Base-by-base conservation (phyloP, 2,329 filamentous ascomycete genomes). In the Trichoderma atroviride region DNA sequence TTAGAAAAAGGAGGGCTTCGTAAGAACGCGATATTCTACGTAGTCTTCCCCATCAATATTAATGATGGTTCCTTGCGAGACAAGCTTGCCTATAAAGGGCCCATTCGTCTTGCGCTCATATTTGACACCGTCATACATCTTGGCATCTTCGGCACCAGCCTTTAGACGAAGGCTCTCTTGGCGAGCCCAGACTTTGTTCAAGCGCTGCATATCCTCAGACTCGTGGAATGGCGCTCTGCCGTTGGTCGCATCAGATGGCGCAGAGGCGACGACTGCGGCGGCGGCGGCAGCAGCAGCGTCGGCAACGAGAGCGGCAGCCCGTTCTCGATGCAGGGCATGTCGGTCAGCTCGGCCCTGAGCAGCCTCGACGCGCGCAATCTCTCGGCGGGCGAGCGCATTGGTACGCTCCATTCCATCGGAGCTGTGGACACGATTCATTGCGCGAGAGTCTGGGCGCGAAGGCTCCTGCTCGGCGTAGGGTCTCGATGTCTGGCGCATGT, bases 41-140 rank as follows among this genome's bases (percentile, higher is more conserved):
- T 88, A 91, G 71, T 90, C 88, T 75, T 90, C 88, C 27, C 88
- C 88, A 70, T 90, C 87, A 70, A 91, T 90, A 59, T 81, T 89
- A 73, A 90, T 84, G 27, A 90, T 87, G 11, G 84, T 85, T 5
- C 88, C 86, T 70, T 87, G 84, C 58, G 86, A 88, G 35, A 89
- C 87, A n/a, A 90, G 83, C 75, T 89, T 89, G 29, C 88, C 88
- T 71, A 84, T 81, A 70, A 90, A 89, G 0, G 87, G 87, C 0
- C 88, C 88, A 4, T 79, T 88, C 37, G 83, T 77, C 78, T 89
- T 89, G 66, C 87, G 84, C 77, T 89, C 87, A 72, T 90, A 91
- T 75, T 87, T 89, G 74, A 89, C 79, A 29, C 87, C 88, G 31
- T 83, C 82, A 73, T 87, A 84, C 19, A 87, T 84, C 77, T 87